Conservation (phyloP, 306 rosid species). For the Pterocarpus macrocarpus region DNA sequence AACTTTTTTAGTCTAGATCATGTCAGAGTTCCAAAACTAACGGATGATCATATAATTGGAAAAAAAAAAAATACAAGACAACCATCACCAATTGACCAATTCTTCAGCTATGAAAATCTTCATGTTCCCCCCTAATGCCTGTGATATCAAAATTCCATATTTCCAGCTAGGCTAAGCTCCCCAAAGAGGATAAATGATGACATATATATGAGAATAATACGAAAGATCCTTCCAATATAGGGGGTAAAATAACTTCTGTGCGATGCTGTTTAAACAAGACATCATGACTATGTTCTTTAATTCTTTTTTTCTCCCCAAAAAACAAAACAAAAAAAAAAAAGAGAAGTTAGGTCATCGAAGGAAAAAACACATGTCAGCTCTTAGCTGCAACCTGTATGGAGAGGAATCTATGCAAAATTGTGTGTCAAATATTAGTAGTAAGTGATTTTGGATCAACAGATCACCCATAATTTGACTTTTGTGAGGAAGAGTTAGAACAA, state of each 20-base stretch:
- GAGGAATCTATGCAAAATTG: constrained; percentile 27
- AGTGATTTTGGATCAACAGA: constrained; percentile 8
- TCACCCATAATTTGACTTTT: constrained; percentile 8
- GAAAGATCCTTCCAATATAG: neutral
- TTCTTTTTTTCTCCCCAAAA: neutral
- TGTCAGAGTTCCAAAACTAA: constrained; percentile 14
- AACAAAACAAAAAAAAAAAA: no score
- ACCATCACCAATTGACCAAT: neutral
- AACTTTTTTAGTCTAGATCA: constrained; percentile 10
- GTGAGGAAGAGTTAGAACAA: constrained; percentile 7
- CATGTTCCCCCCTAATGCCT: constrained; percentile 3
- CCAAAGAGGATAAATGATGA: neutral
- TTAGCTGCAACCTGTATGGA: neutral
- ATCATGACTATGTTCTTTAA: neutral
- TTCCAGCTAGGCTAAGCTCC: constrained; percentile 16
- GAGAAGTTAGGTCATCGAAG: neutral
- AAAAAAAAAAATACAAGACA: neutral
- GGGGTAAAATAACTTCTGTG: constrained; percentile 3
- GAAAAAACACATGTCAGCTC: neutral
- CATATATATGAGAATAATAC: neutral
- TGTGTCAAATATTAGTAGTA: neutral
- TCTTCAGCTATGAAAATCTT: constrained; percentile 15
- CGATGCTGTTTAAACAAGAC: constrained; percentile 23
- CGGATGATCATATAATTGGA: constrained; percentile 6
- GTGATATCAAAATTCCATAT: neutral